Percentiles rank a stretch among this genome's conserved stretches.
Conservation (phyloP, 768 basidiomycete species). For the Thelephora aurantiotincta region DNA sequence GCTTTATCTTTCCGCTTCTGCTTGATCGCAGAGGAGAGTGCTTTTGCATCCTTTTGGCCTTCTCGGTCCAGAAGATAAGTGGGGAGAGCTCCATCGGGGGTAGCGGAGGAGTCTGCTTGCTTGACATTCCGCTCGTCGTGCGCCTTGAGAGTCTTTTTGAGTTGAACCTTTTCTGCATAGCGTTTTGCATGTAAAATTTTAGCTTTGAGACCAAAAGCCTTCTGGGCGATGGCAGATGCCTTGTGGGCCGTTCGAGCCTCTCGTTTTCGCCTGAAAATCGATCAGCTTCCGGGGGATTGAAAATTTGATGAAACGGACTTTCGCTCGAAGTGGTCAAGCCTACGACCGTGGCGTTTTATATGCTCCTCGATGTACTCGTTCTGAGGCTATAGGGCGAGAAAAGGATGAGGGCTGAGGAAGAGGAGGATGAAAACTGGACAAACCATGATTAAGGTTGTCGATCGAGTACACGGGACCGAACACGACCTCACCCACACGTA, state of each 20-base stretch:
- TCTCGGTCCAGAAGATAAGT: constrained; percentile 95
- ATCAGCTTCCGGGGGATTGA: constrained; percentile 3
- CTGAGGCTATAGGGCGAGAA: constrained; percentile 41
- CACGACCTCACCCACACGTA: constrained; percentile 8
- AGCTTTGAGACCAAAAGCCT: constrained; percentile 91
- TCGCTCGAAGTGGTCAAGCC: constrained; percentile 90
- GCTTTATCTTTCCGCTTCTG: constrained; percentile 99
- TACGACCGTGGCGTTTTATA: constrained; percentile 91
- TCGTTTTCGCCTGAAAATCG: constrained; percentile 51
- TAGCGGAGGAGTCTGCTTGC: constrained; percentile 70
- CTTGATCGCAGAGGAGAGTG: constrained; percentile 90
- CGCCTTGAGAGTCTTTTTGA: constrained; percentile 98
- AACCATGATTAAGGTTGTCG: background rate
- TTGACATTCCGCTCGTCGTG: constrained; percentile 99
- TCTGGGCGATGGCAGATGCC: constrained; percentile 77
- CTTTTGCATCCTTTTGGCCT: constrained; percentile 96
- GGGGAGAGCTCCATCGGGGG: constrained; percentile 85
- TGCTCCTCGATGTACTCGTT: constrained; percentile 99
- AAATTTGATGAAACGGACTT: constrained; percentile 44
- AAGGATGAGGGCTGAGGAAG: constrained; percentile 14
- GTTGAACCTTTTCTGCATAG: constrained; percentile 94
- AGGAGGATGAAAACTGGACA: constrained; percentile 6
- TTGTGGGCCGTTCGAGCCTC: constrained; percentile 68
- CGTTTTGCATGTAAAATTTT: constrained; percentile 96
- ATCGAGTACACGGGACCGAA: background rate